Evolutionary conservation across 441 rosid species (phyloP), one percentile per base, ranked within the genome.

Genomic region (Syzygium malaccense): DNA sequence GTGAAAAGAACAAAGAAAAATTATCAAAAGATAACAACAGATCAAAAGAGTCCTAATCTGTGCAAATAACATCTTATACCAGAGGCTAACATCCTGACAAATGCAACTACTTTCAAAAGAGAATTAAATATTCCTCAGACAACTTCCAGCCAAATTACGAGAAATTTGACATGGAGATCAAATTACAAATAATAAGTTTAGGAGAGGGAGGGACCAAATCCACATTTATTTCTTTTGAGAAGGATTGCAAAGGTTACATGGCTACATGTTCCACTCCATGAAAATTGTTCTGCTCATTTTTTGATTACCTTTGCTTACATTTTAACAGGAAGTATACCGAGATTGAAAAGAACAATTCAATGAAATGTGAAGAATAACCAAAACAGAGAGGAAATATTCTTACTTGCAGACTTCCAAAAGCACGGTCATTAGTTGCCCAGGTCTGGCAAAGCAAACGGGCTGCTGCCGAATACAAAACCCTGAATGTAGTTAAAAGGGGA

Each of bases 381-480:
- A 85, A 85, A n/a, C 83, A 78, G 48, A 55, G 86, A 19, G 32
- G 55, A 56, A 86, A 87, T 71, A 89, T 88, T 89, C 93, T 94
- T 92, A 95, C 98, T 91, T 96, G 96, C 91, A 98, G 92, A 92
- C 94, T 96, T 56, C 94, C 93, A 94, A 98, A 98, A 91, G 96
- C 95, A 84, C 98, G 98, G 89, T 98, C 99, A 93, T 96, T 97
- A 91, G 92, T 92, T 90, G 91, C 94, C 99, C 99, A 98, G 85
- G 98, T 95, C 92, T 95, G 96, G 90, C 98, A 98, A 91, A 98
- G 99, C 93, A 98, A 95, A 92, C 99, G 98, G 91, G 91, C 92
- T 90, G 98, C 97, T 91, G 97, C 94, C 68, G 96, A 96, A 91
- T 94, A 95, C 94, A 96, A 92, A 88, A 93, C 92, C 91, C 99